Conservation (phyloP, 2,329 filamentous ascomycete species). For the Neopestalotiopsis sp. region DNA sequence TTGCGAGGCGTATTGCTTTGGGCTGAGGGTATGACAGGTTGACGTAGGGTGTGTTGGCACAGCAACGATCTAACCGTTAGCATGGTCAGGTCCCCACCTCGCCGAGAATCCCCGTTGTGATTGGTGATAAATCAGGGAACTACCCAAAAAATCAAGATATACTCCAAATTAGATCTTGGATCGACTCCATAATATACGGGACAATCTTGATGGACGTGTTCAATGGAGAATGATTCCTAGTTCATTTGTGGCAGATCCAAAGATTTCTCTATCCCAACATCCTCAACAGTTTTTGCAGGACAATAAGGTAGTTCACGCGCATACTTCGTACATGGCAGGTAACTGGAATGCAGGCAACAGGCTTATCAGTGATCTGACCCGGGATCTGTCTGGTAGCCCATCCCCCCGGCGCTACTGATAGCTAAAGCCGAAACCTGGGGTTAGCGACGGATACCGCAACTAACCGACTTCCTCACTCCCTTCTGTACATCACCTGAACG, state of each 20-base stretch:
- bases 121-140: not conserved
- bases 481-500: slow-evolving; percentile 11
- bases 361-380: not conserved
- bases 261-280: not conserved
- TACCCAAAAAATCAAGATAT: not conserved
- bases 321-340: not conserved
- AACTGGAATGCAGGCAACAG: not conserved
- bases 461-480: slow-evolving; percentile 7
- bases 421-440: slow-evolving; percentile 18
- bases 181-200: not conserved
- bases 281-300: too few species aligned
- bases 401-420: not conserved
- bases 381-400: not conserved
- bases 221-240: not conserved
- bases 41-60: slow-evolving; percentile 8
- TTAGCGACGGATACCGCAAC: slow-evolving; percentile 18
- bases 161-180: not conserved
- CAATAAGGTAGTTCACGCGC: too few species aligned
- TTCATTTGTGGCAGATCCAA: not conserved
- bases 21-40: slow-evolving; percentile 1
- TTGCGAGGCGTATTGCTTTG: not conserved
- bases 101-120: not conserved
- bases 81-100: not conserved
- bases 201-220: not conserved
- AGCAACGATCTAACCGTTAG: slow-evolving; percentile 7